These are phyloP conservation scores for Fusarium sp. DNA, from an alignment of 2,329 filamentous ascomycete species.

Conservation along the genomic window DNA sequence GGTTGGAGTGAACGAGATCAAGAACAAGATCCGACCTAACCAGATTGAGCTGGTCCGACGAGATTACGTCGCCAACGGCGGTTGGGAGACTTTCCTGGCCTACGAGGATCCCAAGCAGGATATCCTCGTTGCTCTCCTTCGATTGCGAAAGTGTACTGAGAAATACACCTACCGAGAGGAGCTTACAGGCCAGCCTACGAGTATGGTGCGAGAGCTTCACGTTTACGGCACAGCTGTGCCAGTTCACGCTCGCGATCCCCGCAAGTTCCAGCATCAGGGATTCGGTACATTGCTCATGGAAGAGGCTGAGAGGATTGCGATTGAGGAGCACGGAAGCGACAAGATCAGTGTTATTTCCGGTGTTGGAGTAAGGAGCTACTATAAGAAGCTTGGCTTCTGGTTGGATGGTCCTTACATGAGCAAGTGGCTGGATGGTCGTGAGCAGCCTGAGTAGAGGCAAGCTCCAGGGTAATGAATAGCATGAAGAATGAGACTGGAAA, in stretches of 20 bases:
- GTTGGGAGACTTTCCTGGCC: conserved; percentile 98
- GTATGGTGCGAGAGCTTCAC: conserved; percentile 91
- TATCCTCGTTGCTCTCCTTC: conserved; percentile 90
- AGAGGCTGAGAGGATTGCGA: conserved; percentile 93
- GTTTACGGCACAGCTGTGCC: conserved; percentile 98
- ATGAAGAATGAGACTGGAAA: conserved; percentile 17
- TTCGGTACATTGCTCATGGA: conserved; percentile 98
- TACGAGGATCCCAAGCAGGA: conserved; percentile 99
- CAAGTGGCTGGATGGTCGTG: conserved; percentile 66
- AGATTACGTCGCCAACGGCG: conserved; percentile 94
- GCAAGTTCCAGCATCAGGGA: conserved; percentile 98
- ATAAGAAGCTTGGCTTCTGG: conserved; percentile 90
- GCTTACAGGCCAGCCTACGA: conserved; percentile 85
- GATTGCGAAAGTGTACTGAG: conserved; percentile 87
- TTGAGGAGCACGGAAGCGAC: conserved; percentile 89
- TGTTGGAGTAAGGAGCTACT: conserved; percentile 95
- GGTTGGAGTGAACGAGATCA: conserved; percentile 98
- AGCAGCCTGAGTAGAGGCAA: conserved; percentile 21
- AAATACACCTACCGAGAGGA: conserved; percentile 94
- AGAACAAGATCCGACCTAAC: conserved; percentile 96
- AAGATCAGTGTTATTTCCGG: conserved; percentile 99
- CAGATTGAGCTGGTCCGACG: conserved; percentile 94
- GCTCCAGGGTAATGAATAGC: conserved; percentile 11
- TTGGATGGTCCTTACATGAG: conserved; percentile 90
- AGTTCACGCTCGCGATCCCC: conserved; percentile 91